Conservation (phyloP, 2,329 filamentous ascomycete species). For the Teratosphaeria viscida region DNA sequence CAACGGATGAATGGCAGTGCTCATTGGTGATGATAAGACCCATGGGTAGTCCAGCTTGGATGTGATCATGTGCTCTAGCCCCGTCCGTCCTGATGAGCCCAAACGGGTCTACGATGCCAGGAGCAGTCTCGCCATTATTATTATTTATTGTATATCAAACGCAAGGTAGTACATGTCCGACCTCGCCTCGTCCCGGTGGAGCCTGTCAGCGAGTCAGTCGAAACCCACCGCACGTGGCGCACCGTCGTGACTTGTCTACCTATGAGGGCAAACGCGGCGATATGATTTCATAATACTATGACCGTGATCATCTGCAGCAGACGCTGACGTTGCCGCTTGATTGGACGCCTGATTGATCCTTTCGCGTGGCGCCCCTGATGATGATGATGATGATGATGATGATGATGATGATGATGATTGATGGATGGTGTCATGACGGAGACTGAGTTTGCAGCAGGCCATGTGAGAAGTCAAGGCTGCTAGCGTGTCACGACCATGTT, state of each 20-base stretch:
- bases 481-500: background rate
- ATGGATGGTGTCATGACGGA: background rate
- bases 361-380: background rate
- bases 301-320: background rate
- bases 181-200: background rate
- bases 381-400: background rate
- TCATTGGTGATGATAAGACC: background rate
- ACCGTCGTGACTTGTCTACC: background rate
- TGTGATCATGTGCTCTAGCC: background rate
- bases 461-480: background rate
- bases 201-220: background rate
- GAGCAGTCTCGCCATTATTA: background rate
- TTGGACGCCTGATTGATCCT: background rate
- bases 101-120: background rate
- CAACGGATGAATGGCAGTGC: background rate
- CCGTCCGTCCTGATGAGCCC: background rate
- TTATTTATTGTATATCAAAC: background rate
- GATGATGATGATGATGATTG: background rate
- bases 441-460: background rate
- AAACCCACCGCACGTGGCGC: background rate
- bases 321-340: background rate
- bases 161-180: too few species aligned
- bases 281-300: too few species aligned
- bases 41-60: background rate
- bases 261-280: too few species aligned